Percentiles rank a stretch among this genome's conserved stretches.
phyloP scores from a whole-genome alignment of 495 filamentous ascomycete species.

The Collariella sp. region DNA sequence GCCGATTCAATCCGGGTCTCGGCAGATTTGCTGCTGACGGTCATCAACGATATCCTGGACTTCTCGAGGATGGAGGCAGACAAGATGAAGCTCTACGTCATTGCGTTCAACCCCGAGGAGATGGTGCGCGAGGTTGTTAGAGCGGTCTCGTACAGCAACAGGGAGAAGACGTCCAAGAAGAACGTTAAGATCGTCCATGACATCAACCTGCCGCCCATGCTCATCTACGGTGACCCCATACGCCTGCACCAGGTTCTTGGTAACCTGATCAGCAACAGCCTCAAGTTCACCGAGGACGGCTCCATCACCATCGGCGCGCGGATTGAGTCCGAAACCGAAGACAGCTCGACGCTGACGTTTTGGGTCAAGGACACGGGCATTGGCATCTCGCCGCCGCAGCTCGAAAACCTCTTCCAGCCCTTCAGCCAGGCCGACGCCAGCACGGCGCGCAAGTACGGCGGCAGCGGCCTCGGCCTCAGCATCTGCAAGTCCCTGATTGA shows the following conservation, averaged over 20 bases:
- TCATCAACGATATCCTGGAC: constrained; percentile 92
- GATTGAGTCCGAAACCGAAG: constrained; percentile 59
- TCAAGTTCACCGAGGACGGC: constrained; percentile 86
- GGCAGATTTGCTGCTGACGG: constrained; percentile 79
- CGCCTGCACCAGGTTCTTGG: constrained; percentile 88
- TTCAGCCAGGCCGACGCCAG: constrained; percentile 87
- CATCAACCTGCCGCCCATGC: constrained; percentile 62
- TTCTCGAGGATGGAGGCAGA: constrained; percentile 91
- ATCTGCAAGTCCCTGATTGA: constrained; percentile 95
- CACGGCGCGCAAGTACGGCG: constrained; percentile 80
- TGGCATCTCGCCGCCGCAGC: constrained; percentile 73
- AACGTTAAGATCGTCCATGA: constrained; percentile 58
- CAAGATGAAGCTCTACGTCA: constrained; percentile 88
- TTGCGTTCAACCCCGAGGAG: constrained; percentile 74
- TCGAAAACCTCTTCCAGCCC: constrained; percentile 76
- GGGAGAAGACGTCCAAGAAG: constrained; percentile 57
- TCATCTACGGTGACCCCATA: constrained; percentile 86
- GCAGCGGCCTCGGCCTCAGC: constrained; percentile 80
- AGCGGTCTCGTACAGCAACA: constrained; percentile 74
- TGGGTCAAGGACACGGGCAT: constrained; percentile 89
- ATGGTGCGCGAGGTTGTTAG: constrained; percentile 83
- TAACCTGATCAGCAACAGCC: constrained; percentile 85
- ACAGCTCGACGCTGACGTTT: constrained; percentile 65
- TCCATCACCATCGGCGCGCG: constrained; percentile 70
- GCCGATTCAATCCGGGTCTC: constrained; percentile 89